These are phyloP conservation scores for Melastoma candidum DNA, from an alignment of 441 rosid genomes.

Conservation along the genomic window DNA sequence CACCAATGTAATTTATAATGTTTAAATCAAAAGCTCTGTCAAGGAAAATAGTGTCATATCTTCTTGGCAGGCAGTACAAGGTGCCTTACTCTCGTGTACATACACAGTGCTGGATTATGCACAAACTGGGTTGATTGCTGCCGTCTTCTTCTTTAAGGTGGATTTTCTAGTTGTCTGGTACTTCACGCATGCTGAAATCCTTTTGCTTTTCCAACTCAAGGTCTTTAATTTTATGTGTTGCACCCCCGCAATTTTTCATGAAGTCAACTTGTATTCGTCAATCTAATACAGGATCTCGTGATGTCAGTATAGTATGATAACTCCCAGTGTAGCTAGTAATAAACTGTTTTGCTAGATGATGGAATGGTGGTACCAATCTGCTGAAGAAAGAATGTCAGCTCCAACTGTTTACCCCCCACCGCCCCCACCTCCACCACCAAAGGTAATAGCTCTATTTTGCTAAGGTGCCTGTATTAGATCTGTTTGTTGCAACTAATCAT, in stretches of 20 bases:
- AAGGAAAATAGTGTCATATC: no score
- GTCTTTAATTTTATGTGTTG: not conserved
- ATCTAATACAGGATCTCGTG: no score
- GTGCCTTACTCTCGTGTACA: conserved; percentile 68
- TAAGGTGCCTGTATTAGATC: no score
- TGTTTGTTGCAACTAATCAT: no score
- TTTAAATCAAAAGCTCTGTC: no score
- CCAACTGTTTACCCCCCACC: conserved; percentile 98
- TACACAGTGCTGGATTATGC: conserved; percentile 89
- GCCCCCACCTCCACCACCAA: conserved; percentile 94
- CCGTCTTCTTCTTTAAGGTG: conserved; percentile 92
- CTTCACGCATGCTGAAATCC: not conserved
- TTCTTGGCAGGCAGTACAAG: conserved; percentile 54
- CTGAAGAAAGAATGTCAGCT: conserved; percentile 98
- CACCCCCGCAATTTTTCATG: no score
- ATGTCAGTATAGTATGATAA: not conserved
- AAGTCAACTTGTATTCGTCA: no score
- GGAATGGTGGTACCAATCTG: conserved; percentile 99
- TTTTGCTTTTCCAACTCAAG: not conserved
- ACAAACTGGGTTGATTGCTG: conserved; percentile 93
- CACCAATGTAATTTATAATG: no score
- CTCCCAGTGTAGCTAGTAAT: conserved; percentile 1
- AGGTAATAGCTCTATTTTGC: conserved; percentile 29
- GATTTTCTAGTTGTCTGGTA: conserved; percentile 19
- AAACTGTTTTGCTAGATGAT: conserved; percentile 53